Evolutionary conservation across 2,329 filamentous ascomycete species (phyloP), one percentile per base, ranked within the genome.

Genomic region (Fusarium kyushuense): DNA sequence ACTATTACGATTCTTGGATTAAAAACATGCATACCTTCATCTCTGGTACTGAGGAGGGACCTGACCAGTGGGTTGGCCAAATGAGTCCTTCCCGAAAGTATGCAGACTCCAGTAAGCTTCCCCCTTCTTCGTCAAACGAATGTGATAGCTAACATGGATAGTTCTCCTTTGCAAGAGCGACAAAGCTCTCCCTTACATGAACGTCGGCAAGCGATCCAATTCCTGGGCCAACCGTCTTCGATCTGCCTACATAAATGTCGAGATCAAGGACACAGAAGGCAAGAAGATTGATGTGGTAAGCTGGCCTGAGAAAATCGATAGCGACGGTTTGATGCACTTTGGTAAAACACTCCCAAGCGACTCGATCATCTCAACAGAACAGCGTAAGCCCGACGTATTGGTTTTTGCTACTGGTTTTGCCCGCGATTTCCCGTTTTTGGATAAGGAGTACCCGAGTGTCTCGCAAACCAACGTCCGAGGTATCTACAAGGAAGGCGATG

Each of bases 401-500:
- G 71, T 86, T 13, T 79, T 83, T 49, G 81, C 81, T 6, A 86
- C 84, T 0, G 84, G 84, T 0, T 86, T 85, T 67, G 73, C 71
- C 1, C 78, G 79, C 25, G 71, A 74, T 3, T 83, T 84, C 45
- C 71, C 69, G 0, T 84, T 84, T 65, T 71, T 84, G 11, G 69
- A 75, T 16, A 63, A 70, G 1, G 69, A 69, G 2, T 83, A 83
- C 54, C 81, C 84, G 0, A 78, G 75, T 7, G 81, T 84, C 9
- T 75, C 81, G 47, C 82, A 87, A 46, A 76, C 81, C 21, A 81
- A 84, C 61, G 82, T 88, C 16, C 83, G 86, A n/a, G 79, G 83
- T 19, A 79, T 90, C 46, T 89, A 88, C 73, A 77, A 75, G 27
- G 55, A 71, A 5, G 74, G 73, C 5, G 78, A 82, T 33, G 74